These are phyloP conservation scores for Lithospermum erythrorhizon DNA, from an alignment of 257 asterid species.

Conservation along the genomic window DNA sequence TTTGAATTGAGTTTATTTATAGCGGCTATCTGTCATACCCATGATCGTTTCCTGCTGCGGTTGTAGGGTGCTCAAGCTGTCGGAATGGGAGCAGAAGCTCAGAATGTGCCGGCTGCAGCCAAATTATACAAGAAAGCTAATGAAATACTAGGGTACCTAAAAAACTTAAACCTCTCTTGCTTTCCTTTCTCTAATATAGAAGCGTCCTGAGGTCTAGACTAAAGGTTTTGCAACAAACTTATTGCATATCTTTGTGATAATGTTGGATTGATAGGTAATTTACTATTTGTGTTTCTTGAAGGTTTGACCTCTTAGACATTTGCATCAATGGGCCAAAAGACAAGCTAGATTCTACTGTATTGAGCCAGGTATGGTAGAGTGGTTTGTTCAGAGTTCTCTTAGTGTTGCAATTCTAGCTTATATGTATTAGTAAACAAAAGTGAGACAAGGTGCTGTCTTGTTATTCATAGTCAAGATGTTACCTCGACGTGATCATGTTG, in stretches of 20 bases:
- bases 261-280: no score
- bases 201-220: not conserved
- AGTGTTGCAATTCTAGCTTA: not conserved
- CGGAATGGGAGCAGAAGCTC: conserved; percentile 97
- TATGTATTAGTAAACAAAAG: not conserved
- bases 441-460: not conserved
- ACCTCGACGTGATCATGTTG: no score
- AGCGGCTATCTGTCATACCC: conserved; percentile 28
- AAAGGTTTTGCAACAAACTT: not conserved
- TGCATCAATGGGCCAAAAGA: conserved; percentile 95
- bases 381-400: not conserved
- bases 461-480: no score
- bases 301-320: conserved; percentile 37
- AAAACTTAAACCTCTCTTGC: not conserved
- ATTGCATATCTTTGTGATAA: conserved; percentile 8
- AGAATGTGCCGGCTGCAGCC: conserved; percentile 90
- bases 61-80: conserved; percentile 90
- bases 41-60: no score
- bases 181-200: not conserved
- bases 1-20: conserved; percentile 8
- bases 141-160: conserved; percentile 67
- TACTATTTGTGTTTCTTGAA: no score
- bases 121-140: conserved; percentile 73
- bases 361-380: conserved; percentile 66
- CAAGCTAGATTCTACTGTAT: conserved; percentile 83